Evolutionary conservation across 1,284 basidiomycete species (phyloP).

Genomic region (Microbotryum violaceum): DNA sequence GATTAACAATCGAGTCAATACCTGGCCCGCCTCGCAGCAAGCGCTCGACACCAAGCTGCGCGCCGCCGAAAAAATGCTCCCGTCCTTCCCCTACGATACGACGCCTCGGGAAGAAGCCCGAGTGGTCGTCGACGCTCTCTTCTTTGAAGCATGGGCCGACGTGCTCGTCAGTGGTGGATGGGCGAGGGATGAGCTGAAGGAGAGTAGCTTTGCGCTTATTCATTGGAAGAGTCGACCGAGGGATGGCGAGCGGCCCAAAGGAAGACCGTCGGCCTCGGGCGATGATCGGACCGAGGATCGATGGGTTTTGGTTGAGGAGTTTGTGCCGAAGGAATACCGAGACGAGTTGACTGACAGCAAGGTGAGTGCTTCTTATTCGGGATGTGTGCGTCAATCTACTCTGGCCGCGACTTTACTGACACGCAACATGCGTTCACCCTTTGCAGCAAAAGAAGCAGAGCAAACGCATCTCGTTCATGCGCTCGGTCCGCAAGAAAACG

Average conservation of each 20-base stretch:
- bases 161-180: slow-evolving; percentile 36
- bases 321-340: slow-evolving; percentile 36
- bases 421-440: too few species aligned
- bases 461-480: slow-evolving; percentile 30
- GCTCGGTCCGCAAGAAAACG: slow-evolving; percentile 18
- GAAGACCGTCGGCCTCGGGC: not conserved
- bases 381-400: too few species aligned
- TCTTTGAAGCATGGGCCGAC: slow-evolving; percentile 38
- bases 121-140: slow-evolving; percentile 33
- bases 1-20: slow-evolving; percentile 19
- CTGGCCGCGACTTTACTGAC: too few species aligned
- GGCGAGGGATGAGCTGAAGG: slow-evolving; percentile 37
- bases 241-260: slow-evolving; percentile 11
- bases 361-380: slow-evolving; percentile 9
- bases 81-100: slow-evolving; percentile 36
- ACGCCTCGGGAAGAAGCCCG: not conserved
- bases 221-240: slow-evolving; percentile 32
- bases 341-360: slow-evolving; percentile 29
- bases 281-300: slow-evolving; percentile 33
- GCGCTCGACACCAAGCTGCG: slow-evolving; percentile 22
- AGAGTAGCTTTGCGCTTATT: slow-evolving; percentile 35
- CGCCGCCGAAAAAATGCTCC: slow-evolving; percentile 26
- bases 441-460: slow-evolving; percentile 17
- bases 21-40: slow-evolving; percentile 19
- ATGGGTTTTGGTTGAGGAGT: slow-evolving; percentile 37